Evolutionary conservation across 768 basidiomycete species (phyloP).

Genomic region (Mycena galopus): DNA sequence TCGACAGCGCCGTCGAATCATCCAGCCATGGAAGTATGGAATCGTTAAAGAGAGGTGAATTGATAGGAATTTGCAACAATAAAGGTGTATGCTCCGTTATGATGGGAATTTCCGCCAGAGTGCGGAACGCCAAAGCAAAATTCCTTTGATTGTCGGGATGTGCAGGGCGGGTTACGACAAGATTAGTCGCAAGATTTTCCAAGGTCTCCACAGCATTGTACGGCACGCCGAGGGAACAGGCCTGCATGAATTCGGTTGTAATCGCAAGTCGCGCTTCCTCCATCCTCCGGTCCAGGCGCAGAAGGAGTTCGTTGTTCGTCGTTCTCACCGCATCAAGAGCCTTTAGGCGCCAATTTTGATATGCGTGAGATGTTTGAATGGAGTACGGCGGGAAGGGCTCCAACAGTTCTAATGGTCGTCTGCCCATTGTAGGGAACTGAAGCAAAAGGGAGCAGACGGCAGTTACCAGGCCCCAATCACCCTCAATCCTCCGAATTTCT

Average conservation of each 20-base stretch:
- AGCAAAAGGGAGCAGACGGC: slow-evolving; percentile 24
- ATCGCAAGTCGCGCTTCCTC: slow-evolving; percentile 31
- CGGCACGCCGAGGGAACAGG: slow-evolving; percentile 12
- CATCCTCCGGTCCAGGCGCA: slow-evolving; percentile 21
- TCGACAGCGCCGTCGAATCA: slow-evolving; percentile 9
- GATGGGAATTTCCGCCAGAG: slow-evolving; percentile 4
- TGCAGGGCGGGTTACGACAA: slow-evolving; percentile 13
- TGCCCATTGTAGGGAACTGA: slow-evolving; percentile 12
- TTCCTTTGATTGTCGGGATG: slow-evolving; percentile 19
- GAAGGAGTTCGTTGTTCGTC: slow-evolving; percentile 14
- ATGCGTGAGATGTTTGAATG: background rate
- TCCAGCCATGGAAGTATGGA: slow-evolving; percentile 29
- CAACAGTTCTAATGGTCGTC: slow-evolving; percentile 14
- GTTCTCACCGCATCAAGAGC: slow-evolving; percentile 9
- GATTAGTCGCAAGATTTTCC: slow-evolving; percentile 8
- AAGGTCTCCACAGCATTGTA: slow-evolving; percentile 26
- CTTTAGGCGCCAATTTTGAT: slow-evolving; percentile 11
- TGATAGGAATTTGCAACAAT: slow-evolving; percentile 15
- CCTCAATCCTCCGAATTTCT: background rate
- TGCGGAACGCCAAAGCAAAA: slow-evolving; percentile 25
- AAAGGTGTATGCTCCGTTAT: slow-evolving; percentile 10
- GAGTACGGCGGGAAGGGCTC: slow-evolving; percentile 23
- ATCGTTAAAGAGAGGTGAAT: slow-evolving; percentile 21
- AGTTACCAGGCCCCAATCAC: slow-evolving; percentile 27
- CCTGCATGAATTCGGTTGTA: slow-evolving; percentile 25